Evolutionary conservation across 768 basidiomycete genomes (phyloP), one percentile per base, ranked within the genome.

Genomic region (Rhodotorula paludigena): DNA sequence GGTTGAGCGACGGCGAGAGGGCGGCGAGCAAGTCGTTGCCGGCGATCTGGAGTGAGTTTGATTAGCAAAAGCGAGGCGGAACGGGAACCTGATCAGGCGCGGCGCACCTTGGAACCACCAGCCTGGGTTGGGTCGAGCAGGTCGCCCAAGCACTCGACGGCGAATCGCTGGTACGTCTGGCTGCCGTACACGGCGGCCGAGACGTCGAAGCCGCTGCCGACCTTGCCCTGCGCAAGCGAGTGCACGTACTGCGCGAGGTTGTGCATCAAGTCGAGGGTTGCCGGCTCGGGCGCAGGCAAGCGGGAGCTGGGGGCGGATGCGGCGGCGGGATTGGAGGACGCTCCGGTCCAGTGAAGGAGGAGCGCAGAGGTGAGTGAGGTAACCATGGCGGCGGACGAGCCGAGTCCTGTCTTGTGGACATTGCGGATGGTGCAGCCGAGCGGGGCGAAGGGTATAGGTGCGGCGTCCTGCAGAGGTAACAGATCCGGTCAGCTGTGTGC

Each of bases 381-480:
- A 77, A 97, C 96, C 70, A 99, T 84, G 0, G 96, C 92, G 10
- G 96, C 96, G 5, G 92, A 96, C 11, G 93, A 97, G 47, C 96
- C 96, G 55, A 98, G 85, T 15, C 96, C 96, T 0, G 96, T 98
- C 81, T 99, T 99, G 83, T 97, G 92, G n/a, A 94, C 93, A 57
- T 89, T 81, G 1, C 83, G 80, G 44, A 99, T 81, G 1, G 78
- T 80, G 55, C 88, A 87, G 63, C 85, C 84, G 23, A 89, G 86
- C 33, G 83, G 81, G 39, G 80, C 82, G 80, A 98, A 97, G 0
- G 89, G 89, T 6, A 85, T 80, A n/a, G 97, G 84, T 56, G 82
- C 80, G 2, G 36, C 4, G 2, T 81, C 77, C 36, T 96, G 83
- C 1, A 88, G 89, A 0, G 80, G 39, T 87, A 79, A 1, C 3